A percentile compares a stretch with the other conserved stretches of the same genome.
These are phyloP conservation scores for Metschnikowia corniflorae DNA, from an alignment of 805 yeast genomes.

Conservation along the genomic window DNA sequence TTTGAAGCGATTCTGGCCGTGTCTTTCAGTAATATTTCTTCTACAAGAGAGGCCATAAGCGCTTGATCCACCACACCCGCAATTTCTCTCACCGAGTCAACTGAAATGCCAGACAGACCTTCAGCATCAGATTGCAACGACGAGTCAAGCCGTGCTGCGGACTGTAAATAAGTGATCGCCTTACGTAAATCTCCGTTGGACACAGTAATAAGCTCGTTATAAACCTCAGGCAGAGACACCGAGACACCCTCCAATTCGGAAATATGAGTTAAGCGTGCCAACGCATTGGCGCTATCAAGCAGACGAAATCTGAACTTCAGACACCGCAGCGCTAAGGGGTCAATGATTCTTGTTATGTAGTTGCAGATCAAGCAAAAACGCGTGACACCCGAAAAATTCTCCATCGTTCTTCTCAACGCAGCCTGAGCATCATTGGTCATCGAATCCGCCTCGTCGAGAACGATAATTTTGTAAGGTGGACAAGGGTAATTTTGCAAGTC, in stretches of 20 bases:
- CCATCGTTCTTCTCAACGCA: constrained; percentile 93
- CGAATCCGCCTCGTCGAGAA: constrained; percentile 93
- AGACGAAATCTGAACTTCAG: constrained; percentile 89
- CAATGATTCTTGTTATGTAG: constrained; percentile 93
- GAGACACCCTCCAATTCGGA: constrained; percentile 38
- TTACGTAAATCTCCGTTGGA: constrained; percentile 90
- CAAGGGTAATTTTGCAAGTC: constrained; percentile 80
- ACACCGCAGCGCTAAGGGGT: constrained; percentile 94
- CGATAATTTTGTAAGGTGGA: constrained; percentile 92
- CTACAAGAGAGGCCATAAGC: constrained; percentile 41
- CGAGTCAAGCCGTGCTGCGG: constrained; percentile 17
- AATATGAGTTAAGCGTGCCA: constrained; percentile 62
- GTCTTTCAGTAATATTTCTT: constrained; percentile 26
- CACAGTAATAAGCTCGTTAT: constrained; percentile 62
- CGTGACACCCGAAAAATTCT: constrained; percentile 79
- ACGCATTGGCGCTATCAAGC: constrained; percentile 67
- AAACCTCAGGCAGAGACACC: constrained; percentile 45
- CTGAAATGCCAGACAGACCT: constrained; percentile 36
- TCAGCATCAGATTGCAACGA: constrained; percentile 11
- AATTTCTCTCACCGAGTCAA: constrained; percentile 55
- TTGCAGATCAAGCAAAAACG: constrained; percentile 94
- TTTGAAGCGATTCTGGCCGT: constrained; percentile 31
- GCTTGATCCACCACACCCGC: constrained; percentile 69
- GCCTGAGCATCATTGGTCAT: constrained; percentile 97
- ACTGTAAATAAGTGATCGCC: constrained; percentile 84